Evolutionary conservation across 2,329 filamentous ascomycete genomes (phyloP).

Genomic region (Orbilia blumenaviensis): DNA sequence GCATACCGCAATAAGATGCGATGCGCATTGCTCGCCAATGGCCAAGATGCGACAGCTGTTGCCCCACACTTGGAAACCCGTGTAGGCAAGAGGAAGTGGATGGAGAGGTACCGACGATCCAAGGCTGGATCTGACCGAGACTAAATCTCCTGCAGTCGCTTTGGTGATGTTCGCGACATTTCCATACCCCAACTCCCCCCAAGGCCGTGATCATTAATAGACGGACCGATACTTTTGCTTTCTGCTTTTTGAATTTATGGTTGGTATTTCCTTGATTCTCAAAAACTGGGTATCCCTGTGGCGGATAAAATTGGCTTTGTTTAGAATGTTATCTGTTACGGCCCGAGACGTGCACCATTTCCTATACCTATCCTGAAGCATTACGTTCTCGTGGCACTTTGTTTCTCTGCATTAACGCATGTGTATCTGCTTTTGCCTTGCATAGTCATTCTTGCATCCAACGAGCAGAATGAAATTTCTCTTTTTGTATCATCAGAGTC

Average conservation of each 20-base stretch:
- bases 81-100: conserved; percentile 80
- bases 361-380: conserved; percentile 17
- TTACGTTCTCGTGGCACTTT: conserved; percentile 15
- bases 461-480: conserved; percentile 35
- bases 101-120: conserved; percentile 66
- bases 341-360: conserved; percentile 35
- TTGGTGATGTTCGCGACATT: not conserved
- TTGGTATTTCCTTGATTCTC: conserved; percentile 45
- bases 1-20: conserved; percentile 93
- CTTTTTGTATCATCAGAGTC: conserved; percentile 50
- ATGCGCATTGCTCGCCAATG: conserved; percentile 78
- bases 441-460: conserved; percentile 39
- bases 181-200: not conserved
- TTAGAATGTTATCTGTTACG: conserved; percentile 31
- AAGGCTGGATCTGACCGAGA: conserved; percentile 49
- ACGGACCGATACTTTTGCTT: conserved; percentile 11
- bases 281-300: conserved; percentile 48
- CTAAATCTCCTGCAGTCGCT: conserved; percentile 5
- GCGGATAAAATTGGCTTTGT: conserved; percentile 51
- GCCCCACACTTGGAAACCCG: conserved; percentile 90
- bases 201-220: conserved; percentile 37
- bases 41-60: conserved; percentile 76
- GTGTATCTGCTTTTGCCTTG: conserved; percentile 31
- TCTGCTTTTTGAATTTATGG: conserved; percentile 21
- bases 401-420: conserved; percentile 34